A percentile compares a stretch with the other conserved stretches of the same genome.
Evolutionary conservation across 2,329 filamentous ascomycete species (phyloP).

Genomic region (Madurella fahalii): DNA sequence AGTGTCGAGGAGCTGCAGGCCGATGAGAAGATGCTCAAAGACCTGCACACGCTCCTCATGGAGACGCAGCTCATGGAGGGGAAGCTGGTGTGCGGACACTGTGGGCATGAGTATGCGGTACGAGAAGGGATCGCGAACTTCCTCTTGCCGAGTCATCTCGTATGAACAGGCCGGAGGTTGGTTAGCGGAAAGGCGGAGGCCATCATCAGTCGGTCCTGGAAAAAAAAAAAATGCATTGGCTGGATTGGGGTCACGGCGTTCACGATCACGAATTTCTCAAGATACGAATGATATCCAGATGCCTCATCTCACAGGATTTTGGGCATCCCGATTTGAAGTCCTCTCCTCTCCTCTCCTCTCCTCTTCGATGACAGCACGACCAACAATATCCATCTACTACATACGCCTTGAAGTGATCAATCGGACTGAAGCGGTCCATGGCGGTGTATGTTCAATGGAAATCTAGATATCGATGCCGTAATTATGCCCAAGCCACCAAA

Average conservation of each 20-base stretch:
- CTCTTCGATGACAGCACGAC: not conserved
- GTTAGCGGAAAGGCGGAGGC: not conserved
- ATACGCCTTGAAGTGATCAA: not conserved
- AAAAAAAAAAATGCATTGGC: constrained; percentile 6
- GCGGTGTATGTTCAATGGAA: not conserved
- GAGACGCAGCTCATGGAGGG: constrained; percentile 89
- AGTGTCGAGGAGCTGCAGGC: constrained; percentile 57
- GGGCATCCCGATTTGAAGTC: too few relatives aligned
- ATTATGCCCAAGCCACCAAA: constrained; percentile 19
- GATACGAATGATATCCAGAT: not conserved
- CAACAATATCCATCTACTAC: not conserved
- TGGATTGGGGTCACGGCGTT: constrained; percentile 13
- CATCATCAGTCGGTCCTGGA: constrained; percentile 22
- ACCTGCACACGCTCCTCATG: constrained; percentile 76
- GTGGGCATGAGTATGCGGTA: constrained; percentile 88
- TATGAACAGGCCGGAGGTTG: constrained; percentile 38
- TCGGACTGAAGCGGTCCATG: not conserved
- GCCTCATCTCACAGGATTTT: too few relatives aligned
- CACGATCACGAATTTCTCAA: not conserved
- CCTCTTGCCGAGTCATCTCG: constrained; percentile 85
- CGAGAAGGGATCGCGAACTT: constrained; percentile 98
- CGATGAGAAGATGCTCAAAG: constrained; percentile 67
- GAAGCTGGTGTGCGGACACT: constrained; percentile 84
- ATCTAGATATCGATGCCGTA: constrained; percentile 14
- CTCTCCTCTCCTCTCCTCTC: too few relatives aligned